A percentile compares a stretch with the other conserved stretches of the same genome.
Evolutionary conservation across 2,329 filamentous ascomycete genomes (phyloP).

Genomic region (Colletotrichum limetticola): DNA sequence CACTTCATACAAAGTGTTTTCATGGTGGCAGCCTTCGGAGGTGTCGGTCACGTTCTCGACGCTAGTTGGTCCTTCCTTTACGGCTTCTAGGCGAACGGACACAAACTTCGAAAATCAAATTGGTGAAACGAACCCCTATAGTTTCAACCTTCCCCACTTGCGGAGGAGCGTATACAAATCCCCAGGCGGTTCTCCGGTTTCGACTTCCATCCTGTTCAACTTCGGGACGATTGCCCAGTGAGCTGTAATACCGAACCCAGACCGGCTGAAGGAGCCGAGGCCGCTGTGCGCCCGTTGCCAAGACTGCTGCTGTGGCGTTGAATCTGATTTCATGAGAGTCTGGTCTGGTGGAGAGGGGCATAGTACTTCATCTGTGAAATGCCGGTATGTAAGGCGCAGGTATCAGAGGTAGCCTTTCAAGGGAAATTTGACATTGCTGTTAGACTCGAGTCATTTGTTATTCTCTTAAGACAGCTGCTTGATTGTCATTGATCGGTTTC

Average conservation of each 20-base stretch:
- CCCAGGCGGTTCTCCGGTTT: constrained; percentile 3
- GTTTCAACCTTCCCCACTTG: neutral
- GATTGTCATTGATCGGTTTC: neutral
- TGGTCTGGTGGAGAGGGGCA: neutral
- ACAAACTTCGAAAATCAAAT: neutral
- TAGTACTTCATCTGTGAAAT: neutral
- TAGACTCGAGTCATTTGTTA: neutral
- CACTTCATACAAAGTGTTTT: no score
- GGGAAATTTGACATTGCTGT: neutral
- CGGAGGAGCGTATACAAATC: neutral
- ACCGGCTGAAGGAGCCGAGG: neutral
- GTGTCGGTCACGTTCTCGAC: neutral
- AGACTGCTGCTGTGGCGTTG: neutral
- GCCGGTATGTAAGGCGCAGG: neutral
- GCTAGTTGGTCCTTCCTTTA: neutral
- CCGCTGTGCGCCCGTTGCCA: neutral
- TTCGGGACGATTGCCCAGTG: neutral
- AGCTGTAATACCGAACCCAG: neutral
- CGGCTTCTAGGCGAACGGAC: neutral
- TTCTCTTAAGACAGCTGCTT: neutral
- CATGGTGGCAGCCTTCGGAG: neutral
- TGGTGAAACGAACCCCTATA: neutral
- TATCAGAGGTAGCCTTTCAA: neutral
- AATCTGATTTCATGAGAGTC: neutral
- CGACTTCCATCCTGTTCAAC: neutral